Conservation (phyloP, 306 rosid species). For the Cucurbita moschata region DNA sequence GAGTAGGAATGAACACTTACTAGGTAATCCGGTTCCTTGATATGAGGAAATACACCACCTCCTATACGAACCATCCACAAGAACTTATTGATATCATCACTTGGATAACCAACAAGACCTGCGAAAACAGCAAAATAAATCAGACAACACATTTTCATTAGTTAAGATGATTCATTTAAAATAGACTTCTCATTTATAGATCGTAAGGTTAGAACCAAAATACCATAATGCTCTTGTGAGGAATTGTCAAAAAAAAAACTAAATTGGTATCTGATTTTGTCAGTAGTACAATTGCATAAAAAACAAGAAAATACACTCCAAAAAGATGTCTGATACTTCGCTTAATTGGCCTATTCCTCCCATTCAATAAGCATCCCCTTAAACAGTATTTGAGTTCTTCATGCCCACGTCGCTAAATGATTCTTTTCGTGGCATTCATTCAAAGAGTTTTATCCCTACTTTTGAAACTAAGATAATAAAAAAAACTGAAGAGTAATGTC, state of each 20-base stretch:
- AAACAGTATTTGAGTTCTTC: background rate
- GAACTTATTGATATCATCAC: slow-evolving; percentile 97
- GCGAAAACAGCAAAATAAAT: slow-evolving; percentile 10
- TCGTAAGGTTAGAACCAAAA: background rate
- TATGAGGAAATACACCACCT: slow-evolving; percentile 99
- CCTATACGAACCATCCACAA: slow-evolving; percentile 99
- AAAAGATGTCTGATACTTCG: background rate
- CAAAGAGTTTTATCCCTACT: background rate
- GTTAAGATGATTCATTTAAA: background rate
- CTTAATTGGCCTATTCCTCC: background rate
- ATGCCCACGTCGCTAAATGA: background rate
- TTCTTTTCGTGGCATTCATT: background rate
- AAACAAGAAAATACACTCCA: background rate
- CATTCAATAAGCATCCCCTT: background rate
- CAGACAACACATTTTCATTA: slow-evolving; percentile 10
- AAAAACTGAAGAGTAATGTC: too few species aligned
- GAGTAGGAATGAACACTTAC: slow-evolving; percentile 26
- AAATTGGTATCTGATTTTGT: background rate
- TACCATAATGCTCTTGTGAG: background rate
- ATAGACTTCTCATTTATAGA: background rate
- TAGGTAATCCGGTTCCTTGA: slow-evolving; percentile 83
- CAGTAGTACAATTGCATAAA: background rate
- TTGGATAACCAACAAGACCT: slow-evolving; percentile 98
- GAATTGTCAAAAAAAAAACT: background rate
- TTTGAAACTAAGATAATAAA: too few species aligned